Evolutionary conservation across 108 stramenopile species (phyloP).

Genomic region (Aureococcus anophagefferens): DNA sequence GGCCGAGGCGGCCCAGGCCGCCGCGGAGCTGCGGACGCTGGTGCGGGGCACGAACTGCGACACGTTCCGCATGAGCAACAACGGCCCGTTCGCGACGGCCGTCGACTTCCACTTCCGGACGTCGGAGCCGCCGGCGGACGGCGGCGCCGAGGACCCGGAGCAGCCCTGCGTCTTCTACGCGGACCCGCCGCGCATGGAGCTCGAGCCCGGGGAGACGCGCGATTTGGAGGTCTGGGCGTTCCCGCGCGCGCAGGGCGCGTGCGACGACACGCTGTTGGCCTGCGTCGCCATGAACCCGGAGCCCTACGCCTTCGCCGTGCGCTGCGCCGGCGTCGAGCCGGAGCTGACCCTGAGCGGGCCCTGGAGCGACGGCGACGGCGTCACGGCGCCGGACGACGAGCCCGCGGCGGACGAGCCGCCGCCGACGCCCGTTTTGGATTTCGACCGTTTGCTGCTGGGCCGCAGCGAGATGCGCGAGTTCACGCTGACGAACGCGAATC

Average conservation of each 20-base stretch:
- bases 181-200: conserved; percentile 28
- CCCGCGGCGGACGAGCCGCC: neutral
- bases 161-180: conserved; percentile 19
- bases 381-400: conserved; percentile 2
- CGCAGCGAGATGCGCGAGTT: conserved; percentile 34
- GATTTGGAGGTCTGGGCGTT: conserved; percentile 49
- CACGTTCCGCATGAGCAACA: conserved; percentile 45
- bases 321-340: conserved; percentile 29
- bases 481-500: conserved; percentile 24
- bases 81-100: conserved; percentile 10
- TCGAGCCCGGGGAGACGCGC: conserved; percentile 40
- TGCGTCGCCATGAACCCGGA: conserved; percentile 32
- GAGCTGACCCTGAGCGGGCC: conserved; percentile 29
- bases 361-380: conserved; percentile 26
- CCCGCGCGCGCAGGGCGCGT: conserved; percentile 17
- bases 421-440: conserved; percentile 22
- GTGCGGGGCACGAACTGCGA: conserved; percentile 31
- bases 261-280: conserved; percentile 21
- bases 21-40: neutral
- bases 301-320: conserved; percentile 28
- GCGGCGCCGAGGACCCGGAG: neutral
- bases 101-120: conserved; percentile 1
- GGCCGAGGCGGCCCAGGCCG: neutral
- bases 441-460: conserved; percentile 37
- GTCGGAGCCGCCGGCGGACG: neutral